Percentiles rank a stretch among this genome's conserved stretches.
Evolutionary conservation across 164 flowering plant genomes (phyloP).

Genomic region (Amborella trichopoda): DNA sequence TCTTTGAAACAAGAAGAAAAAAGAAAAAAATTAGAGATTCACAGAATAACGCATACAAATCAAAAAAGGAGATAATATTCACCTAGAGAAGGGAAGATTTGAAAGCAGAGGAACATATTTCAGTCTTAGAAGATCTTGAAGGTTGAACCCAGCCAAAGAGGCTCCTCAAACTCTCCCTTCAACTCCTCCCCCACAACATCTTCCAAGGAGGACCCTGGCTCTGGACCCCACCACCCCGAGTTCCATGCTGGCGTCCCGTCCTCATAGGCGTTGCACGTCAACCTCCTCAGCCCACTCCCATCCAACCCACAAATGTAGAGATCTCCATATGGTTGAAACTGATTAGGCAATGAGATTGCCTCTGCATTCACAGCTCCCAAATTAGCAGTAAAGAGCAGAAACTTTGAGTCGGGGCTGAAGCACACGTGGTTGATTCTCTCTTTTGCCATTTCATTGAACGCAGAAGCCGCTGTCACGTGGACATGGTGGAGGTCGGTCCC

Average conservation of each 20-base stretch:
- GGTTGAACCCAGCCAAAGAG: constrained; percentile 65
- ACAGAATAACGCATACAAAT: no score
- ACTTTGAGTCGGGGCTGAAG: constrained; percentile 71
- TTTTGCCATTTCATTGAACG: no score
- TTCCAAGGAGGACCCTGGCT: no score
- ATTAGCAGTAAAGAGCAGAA: constrained; percentile 63
- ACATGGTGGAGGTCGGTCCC: constrained; percentile 55
- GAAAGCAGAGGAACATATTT: no score
- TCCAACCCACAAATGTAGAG: constrained; percentile 47
- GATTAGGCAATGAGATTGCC: constrained; percentile 75
- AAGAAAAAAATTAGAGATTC: no score
- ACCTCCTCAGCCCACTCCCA: constrained; percentile 45
- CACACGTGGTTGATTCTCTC: constrained; percentile 77
- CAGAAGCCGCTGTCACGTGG: constrained; percentile 47
- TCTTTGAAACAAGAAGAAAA: no score
- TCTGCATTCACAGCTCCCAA: constrained; percentile 78
- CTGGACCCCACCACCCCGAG: no score
- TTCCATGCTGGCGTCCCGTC: constrained; percentile 93
- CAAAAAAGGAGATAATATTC: no score
- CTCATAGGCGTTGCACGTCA: constrained; percentile 77
- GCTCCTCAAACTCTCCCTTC: constrained; percentile 47
- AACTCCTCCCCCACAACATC: constrained; percentile 43
- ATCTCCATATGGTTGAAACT: constrained; percentile 86
- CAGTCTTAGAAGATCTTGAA: no score
- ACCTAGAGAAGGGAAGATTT: no score